Evolutionary conservation across 768 basidiomycete genomes (phyloP).

Genomic region (Boletus eberwhitei): DNA sequence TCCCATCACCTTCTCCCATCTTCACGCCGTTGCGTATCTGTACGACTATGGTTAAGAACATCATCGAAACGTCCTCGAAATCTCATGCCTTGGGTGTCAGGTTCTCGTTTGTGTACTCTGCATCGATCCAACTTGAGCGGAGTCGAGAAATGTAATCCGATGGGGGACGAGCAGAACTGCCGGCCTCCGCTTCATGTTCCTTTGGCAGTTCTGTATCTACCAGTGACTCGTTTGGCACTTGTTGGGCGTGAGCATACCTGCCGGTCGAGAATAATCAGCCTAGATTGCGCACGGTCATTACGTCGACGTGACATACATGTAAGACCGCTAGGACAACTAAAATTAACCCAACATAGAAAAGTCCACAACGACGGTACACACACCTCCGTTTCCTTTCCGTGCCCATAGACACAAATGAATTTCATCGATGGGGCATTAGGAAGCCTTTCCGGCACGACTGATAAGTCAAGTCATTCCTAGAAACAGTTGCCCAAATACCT

Average conservation of each 20-base stretch:
- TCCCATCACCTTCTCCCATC: slow-evolving; percentile 95
- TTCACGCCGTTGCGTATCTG: slow-evolving; percentile 82
- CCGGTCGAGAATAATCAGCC: background rate
- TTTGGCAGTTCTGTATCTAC: slow-evolving; percentile 46
- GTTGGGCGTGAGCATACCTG: slow-evolving; percentile 71
- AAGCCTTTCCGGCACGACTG: slow-evolving; percentile 43
- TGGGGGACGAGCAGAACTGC: slow-evolving; percentile 41
- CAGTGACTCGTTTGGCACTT: slow-evolving; percentile 60
- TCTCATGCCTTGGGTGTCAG: slow-evolving; percentile 50
- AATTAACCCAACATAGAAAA: background rate
- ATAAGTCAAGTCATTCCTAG: background rate
- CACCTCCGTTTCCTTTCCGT: slow-evolving; percentile 94
- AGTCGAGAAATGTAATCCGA: slow-evolving; percentile 51
- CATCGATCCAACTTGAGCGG: slow-evolving; percentile 80
- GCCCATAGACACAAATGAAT: slow-evolving; percentile 90
- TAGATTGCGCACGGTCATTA: background rate
- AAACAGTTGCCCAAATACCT: slow-evolving; percentile 38
- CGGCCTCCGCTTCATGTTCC: slow-evolving; percentile 40
- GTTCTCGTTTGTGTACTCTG: slow-evolving; percentile 67
- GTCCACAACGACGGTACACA: slow-evolving; percentile 26
- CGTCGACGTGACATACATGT: slow-evolving; percentile 54
- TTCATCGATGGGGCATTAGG: slow-evolving; percentile 91
- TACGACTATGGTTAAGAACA: background rate
- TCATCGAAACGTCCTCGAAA: background rate
- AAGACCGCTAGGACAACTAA: slow-evolving; percentile 60